Conservation (phyloP, 2,329 filamentous ascomycete genomes). For the Chaetothyriales sp. region DNA sequence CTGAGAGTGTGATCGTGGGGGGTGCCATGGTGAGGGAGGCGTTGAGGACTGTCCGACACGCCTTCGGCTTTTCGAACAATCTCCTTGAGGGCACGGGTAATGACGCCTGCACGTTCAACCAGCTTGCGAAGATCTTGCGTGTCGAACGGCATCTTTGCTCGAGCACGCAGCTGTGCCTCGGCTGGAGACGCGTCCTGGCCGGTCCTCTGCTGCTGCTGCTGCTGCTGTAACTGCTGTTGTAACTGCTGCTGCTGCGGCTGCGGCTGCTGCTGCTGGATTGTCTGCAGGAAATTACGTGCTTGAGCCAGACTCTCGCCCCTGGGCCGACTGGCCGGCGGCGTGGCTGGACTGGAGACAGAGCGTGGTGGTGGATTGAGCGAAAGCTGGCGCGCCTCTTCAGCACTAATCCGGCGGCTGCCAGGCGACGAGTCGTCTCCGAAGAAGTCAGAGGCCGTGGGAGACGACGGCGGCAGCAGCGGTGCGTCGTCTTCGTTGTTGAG, state of each 20-base stretch:
- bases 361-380: conserved; percentile 10
- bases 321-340: conserved; percentile 27
- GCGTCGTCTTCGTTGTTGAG: conserved; percentile 47
- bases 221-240: too few relatives aligned
- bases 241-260: too few relatives aligned
- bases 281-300: conserved; percentile 49
- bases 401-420: conserved; percentile 5
- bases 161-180: conserved; percentile 14
- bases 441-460: conserved; percentile 44
- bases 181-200: conserved; percentile 19
- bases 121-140: conserved; percentile 51
- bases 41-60: conserved; percentile 24
- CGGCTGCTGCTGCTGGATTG: conserved; percentile 42
- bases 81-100: conserved; percentile 37
- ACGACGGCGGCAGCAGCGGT: conserved; percentile 35
- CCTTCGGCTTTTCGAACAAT: conserved; percentile 37
- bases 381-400: conserved; percentile 2
- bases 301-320: conserved; percentile 45
- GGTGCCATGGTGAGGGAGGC: conserved; percentile 15
- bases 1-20: conserved; percentile 33
- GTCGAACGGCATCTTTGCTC: conserved; percentile 51
- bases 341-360: conserved; percentile 16
- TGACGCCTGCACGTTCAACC: conserved; percentile 38
- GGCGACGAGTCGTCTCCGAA: conserved; percentile 31
- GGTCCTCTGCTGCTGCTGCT: conserved; percentile 37